A percentile compares a stretch with the other conserved stretches of the same genome.
Evolutionary conservation across 768 basidiomycete species (phyloP).

Genomic region (Boletus barrowsii): DNA sequence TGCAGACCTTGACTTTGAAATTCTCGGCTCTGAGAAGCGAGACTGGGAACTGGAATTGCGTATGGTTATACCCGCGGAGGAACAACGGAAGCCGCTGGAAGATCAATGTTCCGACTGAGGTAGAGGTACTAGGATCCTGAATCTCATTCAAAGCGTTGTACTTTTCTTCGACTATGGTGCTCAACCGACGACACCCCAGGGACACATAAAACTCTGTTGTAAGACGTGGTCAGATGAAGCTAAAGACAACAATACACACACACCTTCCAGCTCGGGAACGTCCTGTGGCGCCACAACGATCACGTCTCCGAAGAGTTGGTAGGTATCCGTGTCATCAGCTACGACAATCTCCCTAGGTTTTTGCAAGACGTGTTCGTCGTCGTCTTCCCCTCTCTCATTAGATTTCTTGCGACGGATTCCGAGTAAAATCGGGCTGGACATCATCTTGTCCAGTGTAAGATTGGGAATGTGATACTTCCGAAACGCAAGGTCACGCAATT

Average conservation of each 20-base stretch:
- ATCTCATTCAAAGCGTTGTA: conserved; percentile 56
- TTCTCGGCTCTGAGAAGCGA: conserved; percentile 56
- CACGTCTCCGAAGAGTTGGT: conserved; percentile 68
- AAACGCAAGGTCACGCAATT: conserved; percentile 78
- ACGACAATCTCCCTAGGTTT: conserved; percentile 67
- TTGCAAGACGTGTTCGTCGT: conserved; percentile 59
- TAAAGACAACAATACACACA: background rate
- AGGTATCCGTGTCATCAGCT: conserved; percentile 76
- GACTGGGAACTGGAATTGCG: conserved; percentile 46
- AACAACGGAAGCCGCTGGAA: conserved; percentile 68
- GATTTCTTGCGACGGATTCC: conserved; percentile 56
- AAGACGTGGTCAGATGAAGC: background rate
- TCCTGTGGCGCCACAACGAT: conserved; percentile 81
- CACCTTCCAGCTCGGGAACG: conserved; percentile 69
- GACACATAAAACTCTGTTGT: conserved; percentile 60
- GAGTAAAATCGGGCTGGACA: conserved; percentile 62
- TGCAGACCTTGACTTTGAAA: conserved; percentile 62
- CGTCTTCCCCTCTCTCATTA: conserved; percentile 52
- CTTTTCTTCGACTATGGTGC: conserved; percentile 53
- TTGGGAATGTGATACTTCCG: conserved; percentile 55
- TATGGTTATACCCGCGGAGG: conserved; percentile 68
- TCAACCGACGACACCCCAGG: conserved; percentile 54
- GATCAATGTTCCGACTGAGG: conserved; percentile 53
- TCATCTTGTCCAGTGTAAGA: conserved; percentile 54
- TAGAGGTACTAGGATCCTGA: conserved; percentile 40